Evolutionary conservation across 805 yeast genomes (phyloP).

Genomic region (Metschnikowia lunata): DNA sequence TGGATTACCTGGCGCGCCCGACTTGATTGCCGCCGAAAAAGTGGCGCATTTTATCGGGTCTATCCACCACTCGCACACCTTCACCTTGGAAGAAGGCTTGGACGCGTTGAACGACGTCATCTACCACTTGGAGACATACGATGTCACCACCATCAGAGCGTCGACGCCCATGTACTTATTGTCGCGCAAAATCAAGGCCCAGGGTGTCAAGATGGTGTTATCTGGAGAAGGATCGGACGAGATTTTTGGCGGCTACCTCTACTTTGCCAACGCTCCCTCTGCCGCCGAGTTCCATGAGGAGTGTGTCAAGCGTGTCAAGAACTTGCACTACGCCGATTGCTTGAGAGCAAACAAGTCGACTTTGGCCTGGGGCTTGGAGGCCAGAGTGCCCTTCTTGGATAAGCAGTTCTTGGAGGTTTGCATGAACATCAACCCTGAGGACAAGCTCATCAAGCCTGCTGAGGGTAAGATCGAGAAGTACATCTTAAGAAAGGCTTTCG

Average conservation of each 20-base stretch:
- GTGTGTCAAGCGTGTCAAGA: slow-evolving; percentile 93
- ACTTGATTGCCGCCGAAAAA: slow-evolving; percentile 90
- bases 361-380: slow-evolving; percentile 99
- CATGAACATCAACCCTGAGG: slow-evolving; percentile 92
- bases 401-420: slow-evolving; percentile 84
- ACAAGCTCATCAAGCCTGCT: slow-evolving; percentile 73
- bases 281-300: slow-evolving; percentile 92
- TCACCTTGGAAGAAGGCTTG: slow-evolving; percentile 94
- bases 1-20: slow-evolving; percentile 98
- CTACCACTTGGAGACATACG: slow-evolving; percentile 93
- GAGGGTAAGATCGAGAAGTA: slow-evolving; percentile 88
- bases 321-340: slow-evolving; percentile 96
- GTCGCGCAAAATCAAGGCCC: slow-evolving; percentile 96
- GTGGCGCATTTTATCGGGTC: slow-evolving; percentile 96
- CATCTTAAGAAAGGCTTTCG: slow-evolving; percentile 95
- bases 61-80: slow-evolving; percentile 95
- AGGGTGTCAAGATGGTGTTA: slow-evolving; percentile 98
- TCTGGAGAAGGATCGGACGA: slow-evolving; percentile 99
- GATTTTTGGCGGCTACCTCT: slow-evolving; percentile 96
- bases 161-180: slow-evolving; percentile 98
- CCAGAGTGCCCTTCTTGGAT: slow-evolving; percentile 98
- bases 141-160: slow-evolving; percentile 98
- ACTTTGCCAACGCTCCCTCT: slow-evolving; percentile 95
- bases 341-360: slow-evolving; percentile 98
- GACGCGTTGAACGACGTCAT: slow-evolving; percentile 95